Conservation (phyloP, 179 eudicot species). For the Sideroxylon spinosum region DNA sequence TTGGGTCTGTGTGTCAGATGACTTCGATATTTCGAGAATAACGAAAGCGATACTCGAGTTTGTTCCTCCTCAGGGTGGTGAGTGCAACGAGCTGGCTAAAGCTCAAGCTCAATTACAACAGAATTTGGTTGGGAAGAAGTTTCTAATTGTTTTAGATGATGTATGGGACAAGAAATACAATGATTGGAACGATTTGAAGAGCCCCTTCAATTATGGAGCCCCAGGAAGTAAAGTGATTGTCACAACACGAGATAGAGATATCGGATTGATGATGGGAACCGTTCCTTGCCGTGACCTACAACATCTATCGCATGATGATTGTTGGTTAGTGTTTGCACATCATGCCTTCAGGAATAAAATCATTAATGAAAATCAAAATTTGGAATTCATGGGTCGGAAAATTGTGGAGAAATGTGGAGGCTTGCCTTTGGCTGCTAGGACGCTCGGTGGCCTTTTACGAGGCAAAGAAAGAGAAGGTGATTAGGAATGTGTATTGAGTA, state of each 20-base stretch:
- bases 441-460: too few relatives aligned
- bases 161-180: slow-evolving; percentile 15
- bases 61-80: not conserved
- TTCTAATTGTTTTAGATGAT: slow-evolving; percentile 24
- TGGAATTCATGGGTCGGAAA: slow-evolving; percentile 12
- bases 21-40: slow-evolving; percentile 13
- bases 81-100: not conserved
- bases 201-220: slow-evolving; percentile 8
- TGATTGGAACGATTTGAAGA: slow-evolving; percentile 8
- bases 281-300: not conserved
- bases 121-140: slow-evolving; percentile 4
- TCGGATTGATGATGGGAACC: slow-evolving; percentile 14
- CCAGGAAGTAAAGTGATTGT: slow-evolving; percentile 20
- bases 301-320: slow-evolving; percentile 15
- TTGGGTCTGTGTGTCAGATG: slow-evolving; percentile 24
- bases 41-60: slow-evolving; percentile 20
- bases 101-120: slow-evolving; percentile 2
- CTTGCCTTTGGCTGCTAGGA: slow-evolving; percentile 20
- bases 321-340: slow-evolving; percentile 19
- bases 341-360: slow-evolving; percentile 11
- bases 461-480: too few relatives aligned
- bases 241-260: slow-evolving; percentile 10
- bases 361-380: not conserved
- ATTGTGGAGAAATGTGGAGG: slow-evolving; percentile 22
- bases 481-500: too few relatives aligned